Percentiles rank a stretch among this genome's conserved stretches.
Conservation (phyloP, 2,329 filamentous ascomycete species). For the Trichoderma oligosporum region DNA sequence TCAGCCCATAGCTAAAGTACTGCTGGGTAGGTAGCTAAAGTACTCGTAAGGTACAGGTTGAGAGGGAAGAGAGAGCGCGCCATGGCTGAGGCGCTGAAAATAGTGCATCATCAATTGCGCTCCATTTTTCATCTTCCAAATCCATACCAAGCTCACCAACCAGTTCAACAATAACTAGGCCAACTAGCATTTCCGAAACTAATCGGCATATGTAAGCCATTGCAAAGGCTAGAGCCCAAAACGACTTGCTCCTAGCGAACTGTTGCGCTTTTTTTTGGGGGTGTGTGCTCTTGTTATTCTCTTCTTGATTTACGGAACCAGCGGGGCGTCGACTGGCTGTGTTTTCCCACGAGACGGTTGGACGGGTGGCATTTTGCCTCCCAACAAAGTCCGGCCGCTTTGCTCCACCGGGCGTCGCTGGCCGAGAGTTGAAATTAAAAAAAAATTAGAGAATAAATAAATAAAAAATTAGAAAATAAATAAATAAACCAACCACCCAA, state of each 20-base stretch:
- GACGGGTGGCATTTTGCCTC: background rate
- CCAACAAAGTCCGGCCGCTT: constrained; percentile 10
- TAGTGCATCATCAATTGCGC: no score
- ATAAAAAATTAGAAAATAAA: background rate
- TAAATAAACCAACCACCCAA: background rate
- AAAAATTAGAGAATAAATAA: background rate
- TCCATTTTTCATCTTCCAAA: background rate
- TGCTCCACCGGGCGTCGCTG: constrained; percentile 6
- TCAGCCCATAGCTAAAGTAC: no score
- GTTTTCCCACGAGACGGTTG: background rate
- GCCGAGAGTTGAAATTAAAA: background rate
- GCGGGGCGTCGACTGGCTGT: constrained; percentile 11
- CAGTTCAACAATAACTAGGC: background rate
- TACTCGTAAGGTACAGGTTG: no score
- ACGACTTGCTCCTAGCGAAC: background rate
- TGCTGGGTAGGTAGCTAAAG: no score
- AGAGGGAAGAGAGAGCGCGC: no score
- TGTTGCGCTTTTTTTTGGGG: constrained; percentile 16
- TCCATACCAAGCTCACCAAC: constrained; percentile 9
- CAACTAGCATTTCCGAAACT: no score
- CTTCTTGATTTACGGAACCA: no score
- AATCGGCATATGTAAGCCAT: no score
- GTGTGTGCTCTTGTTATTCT: no score
- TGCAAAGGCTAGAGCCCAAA: constrained; percentile 7
- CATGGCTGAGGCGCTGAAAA: no score